Evolutionary conservation across 225 moss, liverwort and hornwort species (phyloP), one percentile per base, ranked within the genome.

Genomic region (Anthoceros angustus): DNA sequence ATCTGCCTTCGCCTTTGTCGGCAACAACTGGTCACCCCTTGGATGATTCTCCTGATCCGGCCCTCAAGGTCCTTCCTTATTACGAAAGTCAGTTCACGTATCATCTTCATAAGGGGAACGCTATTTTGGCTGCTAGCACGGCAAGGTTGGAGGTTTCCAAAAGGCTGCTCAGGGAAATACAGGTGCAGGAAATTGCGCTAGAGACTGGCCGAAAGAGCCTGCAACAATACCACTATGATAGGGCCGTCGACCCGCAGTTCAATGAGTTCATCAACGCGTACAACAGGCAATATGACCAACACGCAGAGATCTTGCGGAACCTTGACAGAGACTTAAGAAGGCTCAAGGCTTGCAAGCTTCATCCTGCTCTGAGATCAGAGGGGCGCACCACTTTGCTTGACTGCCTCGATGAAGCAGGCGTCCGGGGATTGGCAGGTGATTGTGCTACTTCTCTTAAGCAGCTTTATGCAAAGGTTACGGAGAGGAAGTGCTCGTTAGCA

Each of bases 121-220:
- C 87, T 18, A 80, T 87, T 71, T 63, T 81, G 7, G 73, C 66
- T 66, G 78, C 77, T n/a, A 89, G 98, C 78, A 84, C 89, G 70
- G 75, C 64, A 82, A 87, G 71, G 74, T 92, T 86, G 10, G 85
- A 98, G 66, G 77, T 72, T 68, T 98, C 87, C 71, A 82, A 89
- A 72, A 78, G 82, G 67, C 76, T 98, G n/a, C 62, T 92, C 50
- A 80, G 89, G 26, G 98, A 98, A 72, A 92, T 92, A 16, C 84
- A 92, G 71, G 88, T 98, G 15, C 98, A 98, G 79, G 92, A 98
- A 69, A 75, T 82, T 76, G 98, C 98, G 24, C 64, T 98, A 71
- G 89, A 86, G 66, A 98, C 98, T 12, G 98, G 85, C 8, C 80
- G 87, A 41, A 89, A 89, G 62, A 98, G 86, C 67, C 87, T 98